These are phyloP conservation scores for Melastoma malabathricum DNA, from an alignment of 345 rosid genomes.

Conservation along the genomic window DNA sequence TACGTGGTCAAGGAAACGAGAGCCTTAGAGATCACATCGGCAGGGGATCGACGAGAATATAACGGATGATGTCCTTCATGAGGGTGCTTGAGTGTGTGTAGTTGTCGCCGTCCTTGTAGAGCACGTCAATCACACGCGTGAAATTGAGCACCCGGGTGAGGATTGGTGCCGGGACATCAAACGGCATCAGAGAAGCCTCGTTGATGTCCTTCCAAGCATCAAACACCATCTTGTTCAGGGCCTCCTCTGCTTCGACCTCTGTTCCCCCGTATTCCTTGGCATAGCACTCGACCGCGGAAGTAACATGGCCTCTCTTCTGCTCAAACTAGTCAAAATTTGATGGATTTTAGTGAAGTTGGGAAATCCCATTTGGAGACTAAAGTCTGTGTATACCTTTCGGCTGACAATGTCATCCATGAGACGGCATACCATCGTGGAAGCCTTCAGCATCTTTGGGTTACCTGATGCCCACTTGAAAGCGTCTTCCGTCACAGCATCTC, in stretches of 20 bases:
- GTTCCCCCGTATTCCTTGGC: background rate
- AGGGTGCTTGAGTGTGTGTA: constrained; percentile 9
- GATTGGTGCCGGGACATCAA: background rate
- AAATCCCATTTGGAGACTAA: background rate
- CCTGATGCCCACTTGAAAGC: background rate
- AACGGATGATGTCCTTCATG: constrained; percentile 7
- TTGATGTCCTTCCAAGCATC: constrained; percentile 6
- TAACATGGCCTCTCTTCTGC: background rate
- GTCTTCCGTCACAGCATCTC: background rate
- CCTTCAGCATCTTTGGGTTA: background rate
- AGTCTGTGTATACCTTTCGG: constrained; percentile 1
- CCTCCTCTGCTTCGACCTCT: background rate
- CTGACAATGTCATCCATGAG: background rate
- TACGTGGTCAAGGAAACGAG: too few species aligned
- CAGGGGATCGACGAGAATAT: constrained; percentile 10
- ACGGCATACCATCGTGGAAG: background rate
- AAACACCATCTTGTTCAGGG: background rate
- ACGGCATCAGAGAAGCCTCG: background rate
- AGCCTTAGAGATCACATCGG: background rate
- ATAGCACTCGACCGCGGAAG: constrained; percentile 1
- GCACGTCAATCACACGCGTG: background rate
- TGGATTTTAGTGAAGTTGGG: background rate
- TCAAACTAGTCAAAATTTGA: background rate
- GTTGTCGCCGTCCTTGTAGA: constrained; percentile 1
- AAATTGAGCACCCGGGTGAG: background rate